These are phyloP conservation scores for carrot (Daucus carota) DNA, from an alignment of 129 eudicot species.

Conservation along the genomic window DH1_v3.0 NC_030389.2:13263001-13263500, in stretches of 20 bases:
- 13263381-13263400: background rate
- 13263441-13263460: slow-evolving; percentile 13
- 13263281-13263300: background rate
- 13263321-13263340: background rate
- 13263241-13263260: background rate
- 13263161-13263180: background rate
- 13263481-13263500: slow-evolving; percentile 77
- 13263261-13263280: background rate
- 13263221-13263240: background rate
- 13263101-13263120: background rate
- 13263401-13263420: background rate
- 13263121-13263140: background rate
- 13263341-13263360: no score
- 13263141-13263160: background rate
- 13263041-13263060: background rate
- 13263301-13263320: background rate
- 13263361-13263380: background rate
- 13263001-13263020: background rate
- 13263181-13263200: background rate
- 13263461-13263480: slow-evolving; percentile 72
- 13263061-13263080: background rate
- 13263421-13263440: background rate
- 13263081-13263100: background rate
- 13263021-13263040: background rate
- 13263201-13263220: no score